Percentiles rank a stretch among this genome's conserved stretches.
Evolutionary conservation across 345 rosid species (phyloP).

Genomic region (Turnera subulata): DNA sequence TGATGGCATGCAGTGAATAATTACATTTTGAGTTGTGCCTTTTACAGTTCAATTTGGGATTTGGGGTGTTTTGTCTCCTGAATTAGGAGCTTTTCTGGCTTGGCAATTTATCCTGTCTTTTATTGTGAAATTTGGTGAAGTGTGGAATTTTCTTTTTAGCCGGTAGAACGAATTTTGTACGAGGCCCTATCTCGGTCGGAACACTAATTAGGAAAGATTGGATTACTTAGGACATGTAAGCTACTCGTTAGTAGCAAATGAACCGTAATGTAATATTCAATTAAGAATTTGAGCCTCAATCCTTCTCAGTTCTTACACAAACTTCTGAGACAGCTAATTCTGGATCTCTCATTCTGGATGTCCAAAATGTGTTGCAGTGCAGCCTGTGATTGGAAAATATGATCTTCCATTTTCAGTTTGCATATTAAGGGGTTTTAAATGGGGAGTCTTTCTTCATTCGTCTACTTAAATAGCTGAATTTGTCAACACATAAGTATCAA

Average conservation of each 20-base stretch:
- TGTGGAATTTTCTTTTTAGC: background rate
- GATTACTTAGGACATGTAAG: background rate
- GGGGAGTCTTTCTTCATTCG: no score
- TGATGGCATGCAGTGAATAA: background rate
- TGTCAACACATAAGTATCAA: no score
- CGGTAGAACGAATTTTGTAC: background rate
- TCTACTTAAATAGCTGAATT: no score
- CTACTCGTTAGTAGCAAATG: background rate
- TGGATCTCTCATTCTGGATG: no score
- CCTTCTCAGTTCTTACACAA: background rate
- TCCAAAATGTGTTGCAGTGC: no score
- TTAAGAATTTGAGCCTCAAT: background rate
- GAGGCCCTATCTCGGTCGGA: no score
- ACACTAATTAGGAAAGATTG: background rate
- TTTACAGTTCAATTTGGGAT: no score
- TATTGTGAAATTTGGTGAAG: background rate
- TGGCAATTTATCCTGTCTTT: no score
- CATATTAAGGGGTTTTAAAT: no score
- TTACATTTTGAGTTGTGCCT: background rate
- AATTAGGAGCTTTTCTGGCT: slow-evolving; percentile 1
- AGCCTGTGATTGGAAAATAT: no score
- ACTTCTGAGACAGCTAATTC: no score
- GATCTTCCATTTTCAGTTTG: background rate
- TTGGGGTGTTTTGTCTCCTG: background rate
- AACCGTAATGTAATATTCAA: background rate